Percentiles rank a stretch among this genome's conserved stretches.
Evolutionary conservation across 129 eudicot genomes (phyloP).

Genomic region (Scalesia atractyloides): DNA sequence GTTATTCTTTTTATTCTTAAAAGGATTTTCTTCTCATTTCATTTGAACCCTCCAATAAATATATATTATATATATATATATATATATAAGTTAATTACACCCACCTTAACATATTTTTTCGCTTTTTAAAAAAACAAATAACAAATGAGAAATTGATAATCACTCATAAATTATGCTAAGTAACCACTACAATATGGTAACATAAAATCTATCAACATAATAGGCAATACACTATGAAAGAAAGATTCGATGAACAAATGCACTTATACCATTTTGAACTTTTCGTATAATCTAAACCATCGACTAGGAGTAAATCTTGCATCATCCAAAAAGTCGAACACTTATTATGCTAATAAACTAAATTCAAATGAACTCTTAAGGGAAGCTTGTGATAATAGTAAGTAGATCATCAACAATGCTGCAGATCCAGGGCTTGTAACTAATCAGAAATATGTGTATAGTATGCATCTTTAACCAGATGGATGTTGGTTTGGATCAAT

Average conservation of each 20-base stretch:
- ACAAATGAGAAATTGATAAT: too few relatives aligned
- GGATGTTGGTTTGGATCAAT: conserved; percentile 7
- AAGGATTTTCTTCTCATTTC: too few relatives aligned
- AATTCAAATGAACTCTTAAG: conserved; percentile 9
- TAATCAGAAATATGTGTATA: conserved; percentile 10
- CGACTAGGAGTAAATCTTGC: conserved; percentile 11
- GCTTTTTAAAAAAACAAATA: too few relatives aligned
- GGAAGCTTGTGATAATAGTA: background rate
- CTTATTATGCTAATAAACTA: conserved; percentile 28
- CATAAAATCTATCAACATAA: background rate
- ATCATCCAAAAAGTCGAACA: conserved; percentile 27
- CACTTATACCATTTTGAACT: background rate
- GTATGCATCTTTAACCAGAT: conserved; percentile 9
- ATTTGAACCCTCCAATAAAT: too few relatives aligned
- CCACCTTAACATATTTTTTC: too few relatives aligned
- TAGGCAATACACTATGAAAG: too few relatives aligned
- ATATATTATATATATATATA: too few relatives aligned
- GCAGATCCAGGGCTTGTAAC: background rate
- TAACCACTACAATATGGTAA: background rate
- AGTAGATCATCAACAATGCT: conserved; percentile 8
- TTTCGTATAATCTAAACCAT: background rate
- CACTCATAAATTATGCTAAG: too few relatives aligned
- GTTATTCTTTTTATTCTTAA: too few relatives aligned
- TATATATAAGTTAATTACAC: too few relatives aligned
- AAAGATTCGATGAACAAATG: background rate